A percentile compares a stretch with the other conserved stretches of the same genome.
These are phyloP conservation scores for Alloascoidea africana DNA, from an alignment of 805 yeast genomes.

Conservation along the genomic window DNA sequence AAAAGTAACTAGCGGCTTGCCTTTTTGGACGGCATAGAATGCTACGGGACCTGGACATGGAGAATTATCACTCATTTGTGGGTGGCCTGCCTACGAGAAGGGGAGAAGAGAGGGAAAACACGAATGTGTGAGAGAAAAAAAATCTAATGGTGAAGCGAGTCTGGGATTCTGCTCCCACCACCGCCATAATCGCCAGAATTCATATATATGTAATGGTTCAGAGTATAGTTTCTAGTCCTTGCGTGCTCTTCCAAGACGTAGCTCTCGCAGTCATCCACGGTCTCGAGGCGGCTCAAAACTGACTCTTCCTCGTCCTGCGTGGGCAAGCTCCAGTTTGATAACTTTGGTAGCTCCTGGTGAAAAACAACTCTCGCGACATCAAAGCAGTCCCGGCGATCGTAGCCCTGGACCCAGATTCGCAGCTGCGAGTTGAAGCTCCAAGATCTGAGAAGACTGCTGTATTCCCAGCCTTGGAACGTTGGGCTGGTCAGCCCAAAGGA, in stretches of 20 bases:
- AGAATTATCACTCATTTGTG: too few species aligned
- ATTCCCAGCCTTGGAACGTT: conserved; percentile 11
- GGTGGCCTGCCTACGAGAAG: too few species aligned
- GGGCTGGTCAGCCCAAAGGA: conserved; percentile 8
- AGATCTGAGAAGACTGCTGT: too few species aligned
- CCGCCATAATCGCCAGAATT: too few species aligned
- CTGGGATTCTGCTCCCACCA: too few species aligned
- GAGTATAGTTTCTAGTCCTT: background rate
- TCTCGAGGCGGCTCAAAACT: background rate
- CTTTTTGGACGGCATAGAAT: too few species aligned
- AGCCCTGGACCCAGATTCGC: background rate
- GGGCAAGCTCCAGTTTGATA: background rate
- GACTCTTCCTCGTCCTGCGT: background rate
- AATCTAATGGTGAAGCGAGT: too few species aligned
- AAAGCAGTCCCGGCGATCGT: background rate
- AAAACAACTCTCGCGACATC: background rate
- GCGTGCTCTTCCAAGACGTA: background rate
- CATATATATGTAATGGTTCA: background rate
- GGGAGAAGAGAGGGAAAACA: too few species aligned
- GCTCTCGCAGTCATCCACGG: background rate
- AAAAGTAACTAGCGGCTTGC: too few species aligned
- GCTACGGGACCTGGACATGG: too few species aligned
- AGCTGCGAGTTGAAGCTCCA: background rate
- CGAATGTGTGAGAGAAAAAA: too few species aligned
- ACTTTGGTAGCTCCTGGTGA: background rate